These are phyloP conservation scores for Aspergillus sclerotialis DNA, from an alignment of 2,329 filamentous ascomycete genomes.

Conservation along the genomic window DNA sequence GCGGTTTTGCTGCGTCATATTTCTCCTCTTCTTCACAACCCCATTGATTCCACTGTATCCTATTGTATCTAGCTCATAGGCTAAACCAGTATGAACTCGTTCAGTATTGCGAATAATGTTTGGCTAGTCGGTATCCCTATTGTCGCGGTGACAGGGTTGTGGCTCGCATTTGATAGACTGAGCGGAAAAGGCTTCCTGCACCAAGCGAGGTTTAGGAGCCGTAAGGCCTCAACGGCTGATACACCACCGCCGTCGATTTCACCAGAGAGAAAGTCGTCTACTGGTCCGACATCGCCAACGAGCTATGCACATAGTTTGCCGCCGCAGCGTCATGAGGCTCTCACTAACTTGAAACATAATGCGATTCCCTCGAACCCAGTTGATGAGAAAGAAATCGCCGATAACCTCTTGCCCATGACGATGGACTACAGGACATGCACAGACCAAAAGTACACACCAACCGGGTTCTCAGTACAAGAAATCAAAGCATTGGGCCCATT, in stretches of 20 bases:
- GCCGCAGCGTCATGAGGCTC: conserved; percentile 43
- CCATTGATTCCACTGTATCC: neutral
- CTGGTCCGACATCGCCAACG: conserved; percentile 18
- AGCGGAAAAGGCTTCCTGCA: conserved; percentile 35
- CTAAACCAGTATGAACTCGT: conserved; percentile 13
- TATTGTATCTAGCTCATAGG: neutral
- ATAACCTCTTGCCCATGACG: conserved; percentile 35
- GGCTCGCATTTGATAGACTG: conserved; percentile 18
- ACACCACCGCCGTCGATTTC: conserved; percentile 50
- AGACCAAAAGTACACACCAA: conserved; percentile 50
- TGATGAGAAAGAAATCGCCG: conserved; percentile 24
- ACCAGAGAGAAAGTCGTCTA: conserved; percentile 38
- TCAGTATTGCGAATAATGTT: conserved; percentile 9
- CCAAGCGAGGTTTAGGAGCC: conserved; percentile 32
- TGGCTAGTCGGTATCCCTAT: conserved; percentile 19
- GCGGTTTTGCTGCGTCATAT: no score
- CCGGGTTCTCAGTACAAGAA: conserved; percentile 64
- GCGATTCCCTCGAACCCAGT: conserved; percentile 17
- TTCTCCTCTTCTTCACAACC: neutral
- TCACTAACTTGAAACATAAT: conserved; percentile 25
- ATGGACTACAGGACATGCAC: conserved; percentile 31
- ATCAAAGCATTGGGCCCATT: conserved; percentile 67
- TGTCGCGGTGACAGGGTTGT: conserved; percentile 16
- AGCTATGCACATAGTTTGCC: conserved; percentile 46
- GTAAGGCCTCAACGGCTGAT: conserved; percentile 40